Evolutionary conservation across 257 asterid species (phyloP), one percentile per base, ranked within the genome.

Genomic region (Nemophila menziesii): DNA sequence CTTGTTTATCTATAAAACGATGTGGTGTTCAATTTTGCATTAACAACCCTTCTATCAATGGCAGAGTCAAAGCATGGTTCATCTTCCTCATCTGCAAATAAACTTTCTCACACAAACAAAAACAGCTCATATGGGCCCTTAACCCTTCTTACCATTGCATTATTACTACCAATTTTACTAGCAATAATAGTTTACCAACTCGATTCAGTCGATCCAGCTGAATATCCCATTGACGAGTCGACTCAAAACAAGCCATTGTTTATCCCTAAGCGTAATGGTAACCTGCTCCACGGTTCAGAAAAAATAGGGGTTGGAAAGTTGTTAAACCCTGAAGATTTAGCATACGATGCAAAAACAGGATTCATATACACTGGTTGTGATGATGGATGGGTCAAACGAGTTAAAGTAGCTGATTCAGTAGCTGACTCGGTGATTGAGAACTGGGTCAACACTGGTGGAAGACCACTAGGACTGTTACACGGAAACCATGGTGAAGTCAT

Each of bases 401-500:
- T 83, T 29, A 57, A 43, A 5, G 56, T 72, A 33, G 60, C 66
- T 20, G 71, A 46, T 7, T 65, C 90, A 3, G 75, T 66, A 29
- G 73, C 69, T 4, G 87, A 70, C 33, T 27, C 73, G 39, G 65
- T 5, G 49, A 78, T 70, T 68, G 80, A 82, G 78, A 47, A 70
- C 26, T 87, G 93, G 95, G 68, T 75, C 54, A 73, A 75, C 71
- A 83, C 97, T 1, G 97, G 90, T 9, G 97, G 97, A 10, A 59
- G 95, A 40, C 95, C 97, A 14, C 89, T 89, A 0, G 95, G 92
- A 2, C 40, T 89, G 33, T 79, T 40, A 3, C 58, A 55, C 33
- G 97, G 95, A 0, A 73, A 18, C 37, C 57, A 73, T 53, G 86
- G 82, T 8, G 93, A 80, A 50, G 60, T 89, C 36, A 57, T 89